Evolutionary conservation across 306 rosid species (phyloP).

Genomic region (Sicyos edulis): DNA sequence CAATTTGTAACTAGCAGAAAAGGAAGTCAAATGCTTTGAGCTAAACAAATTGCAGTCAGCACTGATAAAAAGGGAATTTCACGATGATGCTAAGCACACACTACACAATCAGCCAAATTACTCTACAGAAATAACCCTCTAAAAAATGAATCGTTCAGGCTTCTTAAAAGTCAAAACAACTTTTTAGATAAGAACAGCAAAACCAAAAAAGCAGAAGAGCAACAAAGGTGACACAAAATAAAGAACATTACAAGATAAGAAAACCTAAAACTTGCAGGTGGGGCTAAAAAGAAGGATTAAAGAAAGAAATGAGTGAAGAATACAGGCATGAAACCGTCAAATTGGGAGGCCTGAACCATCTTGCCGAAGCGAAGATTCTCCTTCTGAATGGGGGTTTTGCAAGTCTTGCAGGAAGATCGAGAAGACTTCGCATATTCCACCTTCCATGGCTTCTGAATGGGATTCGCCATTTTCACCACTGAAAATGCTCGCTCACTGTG

Average conservation of each 20-base stretch:
- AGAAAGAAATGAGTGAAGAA: neutral
- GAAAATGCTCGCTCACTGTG: too few relatives aligned
- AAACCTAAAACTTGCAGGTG: neutral
- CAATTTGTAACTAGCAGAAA: neutral
- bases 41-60: conserved; percentile 7
- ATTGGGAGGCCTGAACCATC: conserved; percentile 83
- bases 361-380: conserved; percentile 84
- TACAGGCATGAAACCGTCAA: conserved; percentile 96
- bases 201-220: neutral
- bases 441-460: conserved; percentile 89
- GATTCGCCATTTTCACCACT: too few relatives aligned
- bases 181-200: too few relatives aligned
- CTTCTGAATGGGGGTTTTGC: conserved; percentile 56
- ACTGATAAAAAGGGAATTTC: neutral
- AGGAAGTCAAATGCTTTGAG: neutral
- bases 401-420: conserved; percentile 79
- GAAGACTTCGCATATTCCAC: conserved; percentile 91
- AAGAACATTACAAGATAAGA: neutral
- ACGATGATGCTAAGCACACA: neutral
- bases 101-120: neutral
- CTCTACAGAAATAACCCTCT: neutral
- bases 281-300: neutral
- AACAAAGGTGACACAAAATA: too few relatives aligned
- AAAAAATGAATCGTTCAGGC: neutral
- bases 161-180: too few relatives aligned